Percentiles rank a stretch among this genome's conserved stretches.
These are phyloP conservation scores for Paxillus involutus DNA, from an alignment of 768 basidiomycete species.

Conservation along the genomic window DNA sequence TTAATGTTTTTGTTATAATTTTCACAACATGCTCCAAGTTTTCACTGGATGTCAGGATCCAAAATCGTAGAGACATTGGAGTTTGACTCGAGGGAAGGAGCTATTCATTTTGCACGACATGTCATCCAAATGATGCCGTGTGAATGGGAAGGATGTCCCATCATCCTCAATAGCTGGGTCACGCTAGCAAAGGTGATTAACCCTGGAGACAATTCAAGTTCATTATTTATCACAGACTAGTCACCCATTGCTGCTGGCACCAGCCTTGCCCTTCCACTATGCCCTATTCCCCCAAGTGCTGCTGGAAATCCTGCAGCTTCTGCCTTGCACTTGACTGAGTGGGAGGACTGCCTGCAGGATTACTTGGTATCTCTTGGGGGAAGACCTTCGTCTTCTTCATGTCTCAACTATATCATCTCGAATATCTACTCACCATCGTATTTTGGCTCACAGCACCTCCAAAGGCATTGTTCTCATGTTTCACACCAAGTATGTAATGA, in stretches of 20 bases:
- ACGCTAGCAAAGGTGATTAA: slow-evolving; percentile 29
- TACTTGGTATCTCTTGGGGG: slow-evolving; percentile 18
- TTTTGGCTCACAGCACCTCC: slow-evolving; percentile 21
- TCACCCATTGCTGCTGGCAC: slow-evolving; percentile 1
- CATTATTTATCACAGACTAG: slow-evolving; percentile 3
- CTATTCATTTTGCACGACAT: slow-evolving; percentile 21
- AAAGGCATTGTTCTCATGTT: slow-evolving; percentile 23
- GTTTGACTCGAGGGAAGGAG: slow-evolving; percentile 17
- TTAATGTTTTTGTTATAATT: neutral
- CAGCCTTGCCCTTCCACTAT: neutral
- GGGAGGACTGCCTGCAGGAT: slow-evolving; percentile 18
- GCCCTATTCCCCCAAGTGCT: slow-evolving; percentile 2
- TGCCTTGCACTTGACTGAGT: slow-evolving; percentile 8
- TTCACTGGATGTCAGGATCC: slow-evolving; percentile 7
- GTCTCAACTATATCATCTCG: neutral
- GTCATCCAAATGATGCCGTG: slow-evolving; percentile 26
- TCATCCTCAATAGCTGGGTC: slow-evolving; percentile 28
- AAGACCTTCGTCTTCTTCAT: neutral
- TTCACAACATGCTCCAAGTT: neutral
- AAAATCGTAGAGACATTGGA: slow-evolving; percentile 13
- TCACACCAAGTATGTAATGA: slow-evolving; percentile 9
- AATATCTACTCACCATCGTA: slow-evolving; percentile 8
- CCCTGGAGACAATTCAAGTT: neutral
- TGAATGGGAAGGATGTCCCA: slow-evolving; percentile 28
- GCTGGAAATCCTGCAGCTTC: slow-evolving; percentile 14